Conservation (phyloP, 345 rosid species). For the Rhodamnia argentea region DNA sequence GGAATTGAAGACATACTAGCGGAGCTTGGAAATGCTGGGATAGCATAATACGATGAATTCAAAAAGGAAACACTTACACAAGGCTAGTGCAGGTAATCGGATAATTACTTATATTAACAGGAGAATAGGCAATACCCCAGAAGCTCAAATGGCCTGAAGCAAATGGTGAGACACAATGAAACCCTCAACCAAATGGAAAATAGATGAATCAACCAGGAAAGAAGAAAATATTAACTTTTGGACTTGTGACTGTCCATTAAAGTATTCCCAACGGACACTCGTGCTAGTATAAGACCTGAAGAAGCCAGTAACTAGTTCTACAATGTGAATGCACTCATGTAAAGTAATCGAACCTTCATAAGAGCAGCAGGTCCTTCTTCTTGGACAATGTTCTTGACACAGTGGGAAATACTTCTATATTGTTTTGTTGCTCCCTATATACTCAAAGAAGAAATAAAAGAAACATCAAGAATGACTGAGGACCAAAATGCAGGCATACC, state of each 20-base stretch:
- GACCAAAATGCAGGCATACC: background rate
- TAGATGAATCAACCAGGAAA: background rate
- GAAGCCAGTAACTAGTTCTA: background rate
- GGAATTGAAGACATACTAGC: background rate
- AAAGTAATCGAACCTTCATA: slow-evolving; percentile 42
- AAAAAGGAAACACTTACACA: background rate
- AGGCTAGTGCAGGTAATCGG: background rate
- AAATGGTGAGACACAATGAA: background rate
- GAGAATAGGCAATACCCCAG: background rate
- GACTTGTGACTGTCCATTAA: background rate
- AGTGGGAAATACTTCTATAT: slow-evolving; percentile 66
- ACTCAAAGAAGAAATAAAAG: background rate
- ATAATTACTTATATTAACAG: background rate
- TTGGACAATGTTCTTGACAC: slow-evolving; percentile 67
- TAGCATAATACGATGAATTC: background rate
- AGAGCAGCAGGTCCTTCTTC: slow-evolving; percentile 93
- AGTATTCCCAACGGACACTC: background rate
- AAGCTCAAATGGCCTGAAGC: background rate
- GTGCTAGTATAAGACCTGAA: background rate
- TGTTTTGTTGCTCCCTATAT: slow-evolving; percentile 69
- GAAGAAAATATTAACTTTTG: background rate
- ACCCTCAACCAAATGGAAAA: background rate
- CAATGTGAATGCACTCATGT: background rate
- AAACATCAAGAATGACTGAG: background rate
- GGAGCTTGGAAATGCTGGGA: background rate